Evolutionary conservation across 106 monocot species (phyloP), one percentile per base, ranked within the genome.

Genomic region (Allium sativum): DNA sequence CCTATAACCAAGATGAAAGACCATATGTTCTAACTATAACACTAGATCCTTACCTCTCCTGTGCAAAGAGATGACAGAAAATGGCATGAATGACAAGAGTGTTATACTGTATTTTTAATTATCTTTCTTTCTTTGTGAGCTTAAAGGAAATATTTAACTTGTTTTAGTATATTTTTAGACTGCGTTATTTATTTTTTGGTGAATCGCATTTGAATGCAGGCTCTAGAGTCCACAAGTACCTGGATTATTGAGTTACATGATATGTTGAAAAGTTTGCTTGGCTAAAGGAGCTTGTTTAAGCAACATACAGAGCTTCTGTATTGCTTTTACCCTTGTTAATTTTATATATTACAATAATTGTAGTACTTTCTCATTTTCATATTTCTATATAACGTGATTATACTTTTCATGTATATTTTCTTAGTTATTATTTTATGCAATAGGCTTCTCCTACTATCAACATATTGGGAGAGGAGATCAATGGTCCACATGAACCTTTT

Each of bases 281-380:
- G 95, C 53, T 90, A 52, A 96, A 78, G 71, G 79, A 64, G 31
- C 81, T 96, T 48, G 79, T 87, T 31, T 84, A 90, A 82, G 81
- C 84, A 42, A 90, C 81, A 65, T 96, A 96, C 56, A 74, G 70
- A 68, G 87, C 95, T 73, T 96, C 95, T 43, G 95, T 96, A 87
- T 62, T 48, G n/a, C n/a, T n/a, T n/a, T n/a, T n/a, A n/a, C n/a
- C n/a, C n/a, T n/a, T n/a, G n/a, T n/a, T n/a, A n/a, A n/a, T n/a
- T n/a, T n/a, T n/a, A 7, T 13, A 55, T 40, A 14, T 46, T 18
- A 53, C 0, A 55, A 22, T 16, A 16, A n/a, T n/a, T n/a, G n/a
- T n/a, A n/a, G n/a, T n/a, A n/a, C n/a, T 41, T 55, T 42, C 58
- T 9, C 65, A 15, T 58, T 60, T 50, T 68, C 53, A n/a, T n/a